phyloP scores from a whole-genome alignment of 2,329 filamentous ascomycete species.

The Periconia digitata region DNA sequence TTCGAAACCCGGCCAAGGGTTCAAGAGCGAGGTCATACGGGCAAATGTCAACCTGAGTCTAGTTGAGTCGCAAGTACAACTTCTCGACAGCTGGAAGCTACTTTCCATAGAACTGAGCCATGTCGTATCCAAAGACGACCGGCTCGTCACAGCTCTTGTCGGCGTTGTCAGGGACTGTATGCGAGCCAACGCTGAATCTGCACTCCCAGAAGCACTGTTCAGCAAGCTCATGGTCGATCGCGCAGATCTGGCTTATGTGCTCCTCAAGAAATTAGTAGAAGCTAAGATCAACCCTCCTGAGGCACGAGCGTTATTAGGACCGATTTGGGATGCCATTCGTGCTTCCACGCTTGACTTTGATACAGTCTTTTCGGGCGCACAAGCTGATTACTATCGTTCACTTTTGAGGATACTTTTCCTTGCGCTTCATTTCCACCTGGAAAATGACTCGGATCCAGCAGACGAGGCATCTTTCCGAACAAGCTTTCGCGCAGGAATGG shows the following conservation, averaged over 20 bases:
- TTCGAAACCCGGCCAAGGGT: slow-evolving; percentile 64
- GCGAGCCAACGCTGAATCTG: slow-evolving; percentile 70
- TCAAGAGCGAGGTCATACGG: slow-evolving; percentile 77
- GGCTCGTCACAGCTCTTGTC: slow-evolving; percentile 69
- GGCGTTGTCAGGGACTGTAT: slow-evolving; percentile 78
- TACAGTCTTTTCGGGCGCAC: slow-evolving; percentile 56
- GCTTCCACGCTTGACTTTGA: slow-evolving; percentile 61
- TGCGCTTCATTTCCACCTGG: slow-evolving; percentile 66
- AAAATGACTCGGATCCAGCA: slow-evolving; percentile 13
- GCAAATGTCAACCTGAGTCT: slow-evolving; percentile 91
- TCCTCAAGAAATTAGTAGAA: slow-evolving; percentile 77
- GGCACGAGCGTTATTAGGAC: slow-evolving; percentile 56
- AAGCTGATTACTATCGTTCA: slow-evolving; percentile 75
- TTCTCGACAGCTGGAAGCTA: slow-evolving; percentile 89
- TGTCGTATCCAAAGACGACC: slow-evolving; percentile 54
- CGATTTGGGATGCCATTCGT: slow-evolving; percentile 63
- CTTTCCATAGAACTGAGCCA: slow-evolving; percentile 81
- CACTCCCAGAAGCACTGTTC: slow-evolving; percentile 80
- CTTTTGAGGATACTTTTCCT: slow-evolving; percentile 85
- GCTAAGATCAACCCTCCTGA: slow-evolving; percentile 53
- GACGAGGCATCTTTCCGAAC: slow-evolving; percentile 25
- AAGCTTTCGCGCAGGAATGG: slow-evolving; percentile 41
- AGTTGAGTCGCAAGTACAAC: slow-evolving; percentile 84
- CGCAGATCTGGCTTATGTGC: slow-evolving; percentile 76
- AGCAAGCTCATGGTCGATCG: slow-evolving; percentile 73